Evolutionary conservation across 768 basidiomycete species (phyloP).

Genomic region (Jaapia argillacea): DNA sequence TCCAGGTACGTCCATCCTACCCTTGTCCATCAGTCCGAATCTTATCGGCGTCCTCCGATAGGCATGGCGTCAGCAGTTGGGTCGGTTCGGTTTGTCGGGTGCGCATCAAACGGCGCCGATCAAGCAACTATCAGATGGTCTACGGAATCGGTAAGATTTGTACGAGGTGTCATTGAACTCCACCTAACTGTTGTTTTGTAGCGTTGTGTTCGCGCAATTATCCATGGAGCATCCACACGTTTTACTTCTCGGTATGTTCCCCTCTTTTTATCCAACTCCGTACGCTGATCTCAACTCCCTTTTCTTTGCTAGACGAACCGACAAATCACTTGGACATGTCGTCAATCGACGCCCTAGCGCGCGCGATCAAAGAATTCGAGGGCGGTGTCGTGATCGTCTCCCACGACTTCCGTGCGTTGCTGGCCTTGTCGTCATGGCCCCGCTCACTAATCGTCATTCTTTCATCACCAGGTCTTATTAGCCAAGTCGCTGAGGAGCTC

Average conservation of each 20-base stretch:
- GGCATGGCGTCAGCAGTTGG: conserved; percentile 92
- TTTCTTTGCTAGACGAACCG: conserved; percentile 58
- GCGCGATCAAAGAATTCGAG: conserved; percentile 92
- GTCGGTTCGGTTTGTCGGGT: conserved; percentile 92
- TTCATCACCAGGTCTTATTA: conserved; percentile 64
- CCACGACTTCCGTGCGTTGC: conserved; percentile 89
- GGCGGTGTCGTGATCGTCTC: conserved; percentile 99
- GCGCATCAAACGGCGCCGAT: conserved; percentile 92
- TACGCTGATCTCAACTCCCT: conserved; percentile 6
- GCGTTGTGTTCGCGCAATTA: conserved; percentile 93
- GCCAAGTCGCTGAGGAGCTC: conserved; percentile 95
- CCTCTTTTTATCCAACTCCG: neutral
- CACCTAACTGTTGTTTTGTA: conserved; percentile 17
- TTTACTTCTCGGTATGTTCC: conserved; percentile 60
- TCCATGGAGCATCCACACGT: conserved; percentile 98
- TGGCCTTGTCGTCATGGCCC: neutral
- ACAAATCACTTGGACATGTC: conserved; percentile 98
- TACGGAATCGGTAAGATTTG: conserved; percentile 76
- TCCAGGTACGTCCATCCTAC: too few species aligned
- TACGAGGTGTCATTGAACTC: conserved; percentile 1
- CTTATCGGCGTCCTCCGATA: conserved; percentile 27
- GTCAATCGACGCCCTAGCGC: conserved; percentile 92
- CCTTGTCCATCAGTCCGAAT: conserved; percentile 7
- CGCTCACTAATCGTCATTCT: neutral
- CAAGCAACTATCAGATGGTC: conserved; percentile 88